Conservation (phyloP, 768 basidiomycete genomes). For the Auricularia cornea region DNA sequence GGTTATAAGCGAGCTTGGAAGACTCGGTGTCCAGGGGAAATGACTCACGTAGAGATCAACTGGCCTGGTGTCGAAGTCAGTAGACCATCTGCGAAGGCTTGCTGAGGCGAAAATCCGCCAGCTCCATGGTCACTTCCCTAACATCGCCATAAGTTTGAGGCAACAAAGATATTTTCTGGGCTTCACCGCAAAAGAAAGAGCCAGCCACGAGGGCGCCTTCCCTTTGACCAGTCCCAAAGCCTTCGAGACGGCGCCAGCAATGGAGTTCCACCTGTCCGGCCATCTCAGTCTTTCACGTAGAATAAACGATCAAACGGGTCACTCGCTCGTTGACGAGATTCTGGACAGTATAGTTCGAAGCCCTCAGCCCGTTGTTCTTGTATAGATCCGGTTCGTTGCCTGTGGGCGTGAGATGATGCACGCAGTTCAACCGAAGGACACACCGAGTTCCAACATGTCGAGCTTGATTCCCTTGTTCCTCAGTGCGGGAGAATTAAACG, state of each 20-base stretch:
- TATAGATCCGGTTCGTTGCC: conserved; percentile 50
- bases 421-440: too few relatives aligned
- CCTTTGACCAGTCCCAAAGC: not conserved
- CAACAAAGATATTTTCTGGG: not conserved
- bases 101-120: conserved; percentile 48
- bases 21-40: not conserved
- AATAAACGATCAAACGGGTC: not conserved
- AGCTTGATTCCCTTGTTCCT: conserved; percentile 35
- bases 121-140: not conserved
- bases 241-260: not conserved
- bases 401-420: too few relatives aligned
- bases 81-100: conserved; percentile 44
- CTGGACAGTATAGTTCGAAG: conserved; percentile 28
- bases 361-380: conserved; percentile 34
- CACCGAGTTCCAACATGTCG: conserved; percentile 40
- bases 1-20: not conserved
- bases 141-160: too few relatives aligned
- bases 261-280: not conserved
- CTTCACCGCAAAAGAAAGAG: not conserved
- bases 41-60: conserved; percentile 44
- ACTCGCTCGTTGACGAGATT: conserved; percentile 44
- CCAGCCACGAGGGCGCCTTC: not conserved
- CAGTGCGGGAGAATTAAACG: conserved; percentile 37
- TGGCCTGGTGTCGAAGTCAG: conserved; percentile 39
- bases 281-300: not conserved